Evolutionary conservation across 2,329 filamentous ascomycete genomes (phyloP).

Genomic region (Epichloe festucae): DNA sequence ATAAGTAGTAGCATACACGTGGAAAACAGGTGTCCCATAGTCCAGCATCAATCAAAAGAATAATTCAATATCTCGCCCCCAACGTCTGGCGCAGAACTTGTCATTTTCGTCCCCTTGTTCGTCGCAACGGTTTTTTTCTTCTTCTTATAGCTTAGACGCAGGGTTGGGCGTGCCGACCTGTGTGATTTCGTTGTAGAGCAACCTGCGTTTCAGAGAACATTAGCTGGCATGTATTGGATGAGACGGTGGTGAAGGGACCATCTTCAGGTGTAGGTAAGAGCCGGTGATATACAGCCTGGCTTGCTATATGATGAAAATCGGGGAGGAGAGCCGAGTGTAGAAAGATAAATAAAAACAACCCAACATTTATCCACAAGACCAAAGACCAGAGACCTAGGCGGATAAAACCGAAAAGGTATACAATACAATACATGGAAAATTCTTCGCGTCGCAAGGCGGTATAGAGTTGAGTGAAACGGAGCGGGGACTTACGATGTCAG

Average conservation of each 20-base stretch:
- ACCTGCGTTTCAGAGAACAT: constrained; percentile 29
- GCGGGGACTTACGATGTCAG: constrained; percentile 57
- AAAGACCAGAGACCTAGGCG: no score
- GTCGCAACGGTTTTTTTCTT: constrained; percentile 18
- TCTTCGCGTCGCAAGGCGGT: no score
- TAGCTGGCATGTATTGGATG: not conserved
- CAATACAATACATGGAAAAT: no score
- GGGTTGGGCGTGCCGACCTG: constrained; percentile 48
- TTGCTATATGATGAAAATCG: no score
- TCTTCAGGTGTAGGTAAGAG: not conserved
- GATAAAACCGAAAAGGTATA: no score
- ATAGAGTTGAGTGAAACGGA: not conserved
- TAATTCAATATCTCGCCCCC: not conserved
- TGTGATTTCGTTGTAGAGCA: constrained; percentile 83
- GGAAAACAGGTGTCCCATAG: not conserved
- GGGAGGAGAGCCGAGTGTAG: not conserved
- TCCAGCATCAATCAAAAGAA: not conserved
- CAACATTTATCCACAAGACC: no score
- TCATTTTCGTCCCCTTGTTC: not conserved
- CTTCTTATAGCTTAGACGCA: constrained; percentile 48
- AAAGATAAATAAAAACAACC: not conserved
- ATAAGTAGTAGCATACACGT: not conserved
- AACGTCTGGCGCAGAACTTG: not conserved
- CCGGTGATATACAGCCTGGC: not conserved
- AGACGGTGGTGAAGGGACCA: not conserved